Percentiles rank a stretch among this genome's conserved stretches.
These are phyloP conservation scores for Zymoseptoria passerinii DNA, from an alignment of 2,329 filamentous ascomycete genomes.

Conservation along the genomic window DNA sequence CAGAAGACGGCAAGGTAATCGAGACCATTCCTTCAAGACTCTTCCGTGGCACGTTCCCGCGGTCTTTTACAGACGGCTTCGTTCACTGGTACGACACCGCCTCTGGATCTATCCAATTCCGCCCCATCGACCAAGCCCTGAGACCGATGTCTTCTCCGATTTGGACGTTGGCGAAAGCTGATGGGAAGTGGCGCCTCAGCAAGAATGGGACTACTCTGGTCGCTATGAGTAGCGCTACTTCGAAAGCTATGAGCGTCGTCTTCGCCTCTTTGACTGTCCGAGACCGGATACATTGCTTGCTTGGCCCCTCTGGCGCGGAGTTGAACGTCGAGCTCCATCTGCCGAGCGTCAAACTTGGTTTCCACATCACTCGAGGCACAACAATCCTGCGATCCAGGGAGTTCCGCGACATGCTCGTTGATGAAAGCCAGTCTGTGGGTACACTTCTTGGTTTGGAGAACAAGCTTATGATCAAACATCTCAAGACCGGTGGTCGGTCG, in stretches of 20 bases:
- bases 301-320: too few species aligned
- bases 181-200: background rate
- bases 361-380: background rate
- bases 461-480: constrained; percentile 29
- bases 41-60: constrained; percentile 44
- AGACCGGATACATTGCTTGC: background rate
- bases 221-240: background rate
- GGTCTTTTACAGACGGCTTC: constrained; percentile 42
- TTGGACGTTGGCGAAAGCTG: background rate
- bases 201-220: background rate
- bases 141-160: background rate
- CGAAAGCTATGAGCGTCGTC: background rate
- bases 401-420: constrained; percentile 25
- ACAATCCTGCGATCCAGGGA: constrained; percentile 12
- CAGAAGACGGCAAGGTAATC: constrained; percentile 16
- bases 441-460: constrained; percentile 52
- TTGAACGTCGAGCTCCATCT: background rate
- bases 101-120: constrained; percentile 37
- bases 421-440: constrained; percentile 50
- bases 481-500: constrained; percentile 27
- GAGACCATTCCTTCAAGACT: constrained; percentile 30
- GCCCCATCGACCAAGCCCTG: background rate
- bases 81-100: constrained; percentile 44
- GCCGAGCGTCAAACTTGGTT: background rate
- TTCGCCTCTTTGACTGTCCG: background rate